Percentiles rank a stretch among this genome's conserved stretches.
Evolutionary conservation across 257 asterid species (phyloP).

Genomic region (Catharanthus roseus): DNA sequence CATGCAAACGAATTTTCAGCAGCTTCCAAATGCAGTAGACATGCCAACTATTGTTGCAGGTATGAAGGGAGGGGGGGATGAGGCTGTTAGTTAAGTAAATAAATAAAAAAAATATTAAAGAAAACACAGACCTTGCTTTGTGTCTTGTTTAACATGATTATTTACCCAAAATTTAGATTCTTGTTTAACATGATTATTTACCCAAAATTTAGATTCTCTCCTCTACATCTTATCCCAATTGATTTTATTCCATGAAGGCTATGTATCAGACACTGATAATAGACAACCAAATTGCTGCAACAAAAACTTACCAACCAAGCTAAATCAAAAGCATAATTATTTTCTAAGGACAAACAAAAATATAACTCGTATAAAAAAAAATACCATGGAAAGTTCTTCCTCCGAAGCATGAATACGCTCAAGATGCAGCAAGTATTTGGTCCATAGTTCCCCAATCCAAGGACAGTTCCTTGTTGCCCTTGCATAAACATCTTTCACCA

Average conservation of each 20-base stretch:
- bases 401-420: constrained; percentile 80
- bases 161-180: too few relatives aligned
- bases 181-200: too few relatives aligned
- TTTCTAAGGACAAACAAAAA: neutral
- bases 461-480: constrained; percentile 97
- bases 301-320: neutral
- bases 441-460: constrained; percentile 93
- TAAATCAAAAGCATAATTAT: neutral
- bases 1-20: neutral
- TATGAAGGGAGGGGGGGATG: too few relatives aligned
- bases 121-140: neutral
- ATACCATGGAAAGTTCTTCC: constrained; percentile 67
- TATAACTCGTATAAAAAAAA: constrained; percentile 12
- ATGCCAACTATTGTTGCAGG: neutral
- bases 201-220: neutral
- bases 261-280: neutral
- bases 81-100: too few relatives aligned
- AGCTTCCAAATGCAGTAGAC: neutral
- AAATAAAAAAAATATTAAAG: too few relatives aligned
- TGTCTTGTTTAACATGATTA: neutral
- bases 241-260: neutral
- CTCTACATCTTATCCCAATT: neutral
- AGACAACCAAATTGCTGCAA: neutral
- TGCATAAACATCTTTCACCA: constrained; percentile 67
- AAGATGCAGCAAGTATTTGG: constrained; percentile 63